Conservation (phyloP, 2,329 filamentous ascomycete species). For the Fusarium sp. region DNA sequence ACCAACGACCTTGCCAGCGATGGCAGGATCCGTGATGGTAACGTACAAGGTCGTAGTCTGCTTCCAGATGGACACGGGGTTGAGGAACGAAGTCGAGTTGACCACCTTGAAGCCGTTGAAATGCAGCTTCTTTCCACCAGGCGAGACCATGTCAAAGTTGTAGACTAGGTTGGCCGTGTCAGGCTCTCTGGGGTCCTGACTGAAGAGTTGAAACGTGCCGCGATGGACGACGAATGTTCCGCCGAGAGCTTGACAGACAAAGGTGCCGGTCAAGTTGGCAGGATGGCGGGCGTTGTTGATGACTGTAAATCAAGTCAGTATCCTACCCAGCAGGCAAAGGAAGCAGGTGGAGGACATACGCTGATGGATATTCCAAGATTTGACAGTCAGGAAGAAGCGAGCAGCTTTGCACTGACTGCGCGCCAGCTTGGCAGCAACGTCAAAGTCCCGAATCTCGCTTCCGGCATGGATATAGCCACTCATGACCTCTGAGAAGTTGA, state of each 20-base stretch:
- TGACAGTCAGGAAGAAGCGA: slow-evolving; percentile 68
- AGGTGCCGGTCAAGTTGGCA: slow-evolving; percentile 65
- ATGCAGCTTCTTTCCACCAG: slow-evolving; percentile 61
- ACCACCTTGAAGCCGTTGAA: slow-evolving; percentile 71
- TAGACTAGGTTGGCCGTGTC: slow-evolving; percentile 69
- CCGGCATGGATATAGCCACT: slow-evolving; percentile 63
- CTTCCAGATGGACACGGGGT: slow-evolving; percentile 65
- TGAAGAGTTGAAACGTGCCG: slow-evolving; percentile 67
- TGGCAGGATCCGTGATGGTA: slow-evolving; percentile 58
- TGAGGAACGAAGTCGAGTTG: slow-evolving; percentile 66
- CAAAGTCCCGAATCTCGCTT: slow-evolving; percentile 15
- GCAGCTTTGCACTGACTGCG: slow-evolving; percentile 61
- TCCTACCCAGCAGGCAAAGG: neutral
- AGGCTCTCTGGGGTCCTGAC: slow-evolving; percentile 61
- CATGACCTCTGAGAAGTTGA: slow-evolving; percentile 73
- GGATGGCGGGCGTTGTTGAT: slow-evolving; percentile 21
- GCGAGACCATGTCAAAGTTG: slow-evolving; percentile 67
- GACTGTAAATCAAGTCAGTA: slow-evolving; percentile 35
- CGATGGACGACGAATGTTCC: slow-evolving; percentile 67
- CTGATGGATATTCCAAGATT: slow-evolving; percentile 57
- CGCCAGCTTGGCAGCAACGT: slow-evolving; percentile 18
- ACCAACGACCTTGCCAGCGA: slow-evolving; percentile 50
- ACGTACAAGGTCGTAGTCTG: slow-evolving; percentile 71
- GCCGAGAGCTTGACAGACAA: slow-evolving; percentile 44
- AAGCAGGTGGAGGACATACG: slow-evolving; percentile 1